Base-by-base conservation (phyloP, 1,284 basidiomycete genomes). In the Singerocomus inundabilis region DNA sequence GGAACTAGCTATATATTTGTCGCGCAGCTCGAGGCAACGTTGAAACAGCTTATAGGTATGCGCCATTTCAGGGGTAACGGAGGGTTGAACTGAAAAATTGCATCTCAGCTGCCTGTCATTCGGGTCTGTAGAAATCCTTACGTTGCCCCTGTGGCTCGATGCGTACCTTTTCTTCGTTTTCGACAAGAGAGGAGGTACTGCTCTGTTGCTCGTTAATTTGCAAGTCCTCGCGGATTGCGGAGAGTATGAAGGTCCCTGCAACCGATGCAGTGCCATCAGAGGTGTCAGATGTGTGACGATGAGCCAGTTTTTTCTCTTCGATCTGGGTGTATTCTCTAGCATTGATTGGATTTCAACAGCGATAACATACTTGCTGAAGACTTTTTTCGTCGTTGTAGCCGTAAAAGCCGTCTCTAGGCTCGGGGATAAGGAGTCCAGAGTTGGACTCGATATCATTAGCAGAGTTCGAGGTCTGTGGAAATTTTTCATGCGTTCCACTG, bases 1-100 rank as follows among this genome's bases (percentile, higher is more conserved):
- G 1, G 93, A 96, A 48, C 81, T 79, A 12, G 75, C 60, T 72
- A 95, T 92, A 72, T 97, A 98, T 70, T 96, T 97, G 74, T 97
- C 93, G 21, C 94, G 86, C 18, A 97, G 75, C 51, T 89, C 81
- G 42, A 97, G 81, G 62, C 93, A 96, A 62, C 77, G 80, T 54
- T 89, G 82, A 63, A 98, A 73, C 6, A 78, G 70, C 59, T 83
- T 77, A 46, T 85, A 79, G 16, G 86, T 73, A 13, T 72, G 67
- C 4, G 69, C 58, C 51, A 81, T 77, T 64, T 89, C 86, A 1
- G 75, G 68, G 6, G 72, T 73, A 37, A 83, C 61, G 32, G 74
- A 59, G 7, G 72, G 58, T 46, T 80, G 78, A 57, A 49, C 52
- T 56, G 49, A 42, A 56, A 45, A 43, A 26, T 16, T n/a, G 50